Conservation (phyloP, 192 early-diverging fungal genomes). For the Coemansia javaensis region DNA sequence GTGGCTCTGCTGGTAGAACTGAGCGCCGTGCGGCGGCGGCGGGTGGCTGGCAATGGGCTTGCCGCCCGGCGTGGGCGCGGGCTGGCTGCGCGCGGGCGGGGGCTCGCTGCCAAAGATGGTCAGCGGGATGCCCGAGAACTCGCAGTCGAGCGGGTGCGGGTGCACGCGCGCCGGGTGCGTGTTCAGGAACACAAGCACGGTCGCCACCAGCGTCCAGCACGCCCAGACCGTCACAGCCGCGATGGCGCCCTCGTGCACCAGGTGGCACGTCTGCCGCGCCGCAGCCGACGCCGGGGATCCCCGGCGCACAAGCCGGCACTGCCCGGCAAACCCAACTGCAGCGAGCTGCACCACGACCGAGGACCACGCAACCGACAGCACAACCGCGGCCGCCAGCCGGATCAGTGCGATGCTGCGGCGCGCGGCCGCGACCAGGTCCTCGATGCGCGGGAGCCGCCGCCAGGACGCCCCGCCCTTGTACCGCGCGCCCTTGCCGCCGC, state of each 20-base stretch:
- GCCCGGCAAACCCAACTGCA: conserved; percentile 20
- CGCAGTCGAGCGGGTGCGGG: conserved; percentile 3
- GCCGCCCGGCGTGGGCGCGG: no score
- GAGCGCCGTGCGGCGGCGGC: no score
- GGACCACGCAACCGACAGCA: conserved; percentile 27
- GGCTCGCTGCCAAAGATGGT: conserved; percentile 5
- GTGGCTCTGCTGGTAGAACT: background rate
- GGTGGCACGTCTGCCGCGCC: conserved; percentile 9
- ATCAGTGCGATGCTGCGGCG: conserved; percentile 34
- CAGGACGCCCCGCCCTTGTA: conserved; percentile 22
- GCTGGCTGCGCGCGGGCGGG: background rate
- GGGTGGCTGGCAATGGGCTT: no score
- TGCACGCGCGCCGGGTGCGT: conserved; percentile 9
- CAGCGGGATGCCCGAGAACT: conserved; percentile 5
- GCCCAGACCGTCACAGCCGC: conserved; percentile 17
- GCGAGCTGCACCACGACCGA: conserved; percentile 23
- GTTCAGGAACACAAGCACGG: conserved; percentile 25
- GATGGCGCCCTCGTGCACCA: conserved; percentile 30
- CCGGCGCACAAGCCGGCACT: conserved; percentile 17
- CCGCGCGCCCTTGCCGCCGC: conserved; percentile 3
- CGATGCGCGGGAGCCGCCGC: conserved; percentile 26
- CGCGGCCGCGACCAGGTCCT: conserved; percentile 23
- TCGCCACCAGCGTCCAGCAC: conserved; percentile 24
- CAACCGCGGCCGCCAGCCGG: conserved; percentile 11
- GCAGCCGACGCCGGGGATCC: background rate